These are phyloP conservation scores for Lasiodiplodia hormozganensis DNA, from an alignment of 2,329 filamentous ascomycete species.

Conservation along the genomic window DNA sequence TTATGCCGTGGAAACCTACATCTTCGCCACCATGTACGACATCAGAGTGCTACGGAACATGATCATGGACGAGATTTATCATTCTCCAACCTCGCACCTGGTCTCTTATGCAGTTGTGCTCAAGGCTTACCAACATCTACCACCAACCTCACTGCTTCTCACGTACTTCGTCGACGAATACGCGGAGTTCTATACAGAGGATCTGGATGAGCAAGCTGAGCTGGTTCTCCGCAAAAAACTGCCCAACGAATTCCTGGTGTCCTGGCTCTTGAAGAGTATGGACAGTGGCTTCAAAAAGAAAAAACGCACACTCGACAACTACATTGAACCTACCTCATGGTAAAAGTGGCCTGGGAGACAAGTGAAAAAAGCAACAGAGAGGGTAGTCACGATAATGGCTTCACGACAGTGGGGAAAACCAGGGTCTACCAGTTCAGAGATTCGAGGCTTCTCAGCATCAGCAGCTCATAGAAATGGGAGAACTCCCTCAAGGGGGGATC, in stretches of 20 bases:
- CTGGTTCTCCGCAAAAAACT: background rate
- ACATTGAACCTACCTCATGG: background rate
- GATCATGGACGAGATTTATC: background rate
- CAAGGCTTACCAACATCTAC: background rate
- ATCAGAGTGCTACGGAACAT: background rate
- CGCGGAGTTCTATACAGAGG: too few relatives aligned
- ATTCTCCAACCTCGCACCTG: too few relatives aligned
- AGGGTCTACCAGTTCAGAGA: too few relatives aligned
- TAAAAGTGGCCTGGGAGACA: background rate
- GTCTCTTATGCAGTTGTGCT: background rate
- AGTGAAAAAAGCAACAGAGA: background rate
- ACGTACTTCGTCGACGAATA: background rate
- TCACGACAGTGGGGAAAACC: too few relatives aligned
- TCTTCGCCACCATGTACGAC: background rate
- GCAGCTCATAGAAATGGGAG: too few relatives aligned
- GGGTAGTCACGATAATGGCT: background rate
- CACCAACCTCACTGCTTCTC: background rate
- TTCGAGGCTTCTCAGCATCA: too few relatives aligned
- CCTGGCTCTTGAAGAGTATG: background rate
- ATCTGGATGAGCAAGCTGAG: background rate
- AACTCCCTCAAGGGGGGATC: too few relatives aligned
- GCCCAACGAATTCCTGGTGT: background rate
- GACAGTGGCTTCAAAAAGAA: background rate
- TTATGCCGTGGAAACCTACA: background rate
- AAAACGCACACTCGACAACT: background rate